Evolutionary conservation across 352 stramenopile genomes (phyloP).

Genomic region (Albugo laibachii): DNA sequence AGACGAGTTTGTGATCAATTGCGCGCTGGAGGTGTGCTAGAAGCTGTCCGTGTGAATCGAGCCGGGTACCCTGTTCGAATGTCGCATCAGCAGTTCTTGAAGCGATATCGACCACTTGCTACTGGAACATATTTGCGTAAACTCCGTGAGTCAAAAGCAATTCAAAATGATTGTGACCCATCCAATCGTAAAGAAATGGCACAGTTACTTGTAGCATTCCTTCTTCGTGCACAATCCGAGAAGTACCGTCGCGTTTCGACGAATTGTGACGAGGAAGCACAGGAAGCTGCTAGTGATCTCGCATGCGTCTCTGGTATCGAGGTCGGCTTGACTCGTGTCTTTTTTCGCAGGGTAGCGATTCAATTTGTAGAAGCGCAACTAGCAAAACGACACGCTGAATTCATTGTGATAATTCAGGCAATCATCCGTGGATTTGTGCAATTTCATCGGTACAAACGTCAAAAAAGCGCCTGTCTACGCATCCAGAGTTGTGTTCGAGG

Average conservation of each 20-base stretch:
- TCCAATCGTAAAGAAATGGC: constrained; percentile 30
- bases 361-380: constrained; percentile 74
- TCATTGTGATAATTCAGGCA: constrained; percentile 70
- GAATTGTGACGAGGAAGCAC: constrained; percentile 17
- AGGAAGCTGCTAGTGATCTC: constrained; percentile 7
- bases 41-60: constrained; percentile 94
- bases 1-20: constrained; percentile 93
- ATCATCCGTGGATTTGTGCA: constrained; percentile 35
- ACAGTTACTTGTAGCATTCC: constrained; percentile 34
- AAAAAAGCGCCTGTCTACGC: constrained; percentile 19
- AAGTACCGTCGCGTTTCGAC: constrained; percentile 12
- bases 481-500: constrained; percentile 45
- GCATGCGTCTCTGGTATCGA: constrained; percentile 39
- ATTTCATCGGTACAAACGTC: constrained; percentile 22
- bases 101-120: constrained; percentile 70
- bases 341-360: constrained; percentile 67
- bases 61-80: constrained; percentile 96
- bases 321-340: constrained; percentile 59
- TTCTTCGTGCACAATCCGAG: constrained; percentile 45
- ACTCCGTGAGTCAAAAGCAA: constrained; percentile 28
- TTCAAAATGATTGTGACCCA: constrained; percentile 29
- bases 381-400: constrained; percentile 68
- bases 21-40: constrained; percentile 95
- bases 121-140: constrained; percentile 38
- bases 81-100: constrained; percentile 82